Percentiles rank a stretch among this genome's conserved stretches.
Conservation (phyloP, 257 asterid genomes). For the Lavandula angustifolia region DNA sequence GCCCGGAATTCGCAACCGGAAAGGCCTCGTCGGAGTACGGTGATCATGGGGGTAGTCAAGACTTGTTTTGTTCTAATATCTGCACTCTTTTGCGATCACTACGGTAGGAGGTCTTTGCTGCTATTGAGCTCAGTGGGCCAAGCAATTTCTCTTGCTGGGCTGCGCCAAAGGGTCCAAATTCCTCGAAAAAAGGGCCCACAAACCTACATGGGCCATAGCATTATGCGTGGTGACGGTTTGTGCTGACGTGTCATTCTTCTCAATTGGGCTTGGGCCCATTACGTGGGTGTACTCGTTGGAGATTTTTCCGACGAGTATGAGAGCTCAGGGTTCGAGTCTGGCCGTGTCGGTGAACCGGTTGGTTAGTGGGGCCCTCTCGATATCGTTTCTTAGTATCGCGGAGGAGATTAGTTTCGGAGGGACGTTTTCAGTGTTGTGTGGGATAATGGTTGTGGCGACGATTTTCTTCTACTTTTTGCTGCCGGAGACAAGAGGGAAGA, state of each 20-base stretch:
- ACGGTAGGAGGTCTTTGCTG: constrained; percentile 74
- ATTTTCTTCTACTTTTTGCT: constrained; percentile 69
- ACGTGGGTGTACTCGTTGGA: constrained; percentile 88
- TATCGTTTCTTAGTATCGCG: constrained; percentile 67
- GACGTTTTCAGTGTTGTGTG: constrained; percentile 58
- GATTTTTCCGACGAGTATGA: constrained; percentile 61
- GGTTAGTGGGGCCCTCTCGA: constrained; percentile 72
- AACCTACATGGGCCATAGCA: constrained; percentile 76
- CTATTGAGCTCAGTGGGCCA: constrained; percentile 63
- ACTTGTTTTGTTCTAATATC: constrained; percentile 65
- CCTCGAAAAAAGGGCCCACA: constrained; percentile 43
- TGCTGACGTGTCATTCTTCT: constrained; percentile 78
- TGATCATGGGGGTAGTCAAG: constrained; percentile 67
- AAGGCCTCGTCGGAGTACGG: constrained; percentile 65
- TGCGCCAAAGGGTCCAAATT: constrained; percentile 66
- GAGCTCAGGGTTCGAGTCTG: constrained; percentile 74
- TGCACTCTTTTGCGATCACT: constrained; percentile 68
- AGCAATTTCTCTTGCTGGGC: constrained; percentile 54
- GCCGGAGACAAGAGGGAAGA: constrained; percentile 83
- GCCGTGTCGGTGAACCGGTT: constrained; percentile 78
- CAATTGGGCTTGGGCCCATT: constrained; percentile 89
- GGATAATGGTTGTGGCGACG: constrained; percentile 55
- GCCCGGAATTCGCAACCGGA: constrained; percentile 59
- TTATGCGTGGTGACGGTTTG: constrained; percentile 67
- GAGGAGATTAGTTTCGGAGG: constrained; percentile 67